Evolutionary conservation across 495 filamentous ascomycete species (phyloP), one percentile per base, ranked within the genome.

Genomic region (Hyaloscypha finlandica): DNA sequence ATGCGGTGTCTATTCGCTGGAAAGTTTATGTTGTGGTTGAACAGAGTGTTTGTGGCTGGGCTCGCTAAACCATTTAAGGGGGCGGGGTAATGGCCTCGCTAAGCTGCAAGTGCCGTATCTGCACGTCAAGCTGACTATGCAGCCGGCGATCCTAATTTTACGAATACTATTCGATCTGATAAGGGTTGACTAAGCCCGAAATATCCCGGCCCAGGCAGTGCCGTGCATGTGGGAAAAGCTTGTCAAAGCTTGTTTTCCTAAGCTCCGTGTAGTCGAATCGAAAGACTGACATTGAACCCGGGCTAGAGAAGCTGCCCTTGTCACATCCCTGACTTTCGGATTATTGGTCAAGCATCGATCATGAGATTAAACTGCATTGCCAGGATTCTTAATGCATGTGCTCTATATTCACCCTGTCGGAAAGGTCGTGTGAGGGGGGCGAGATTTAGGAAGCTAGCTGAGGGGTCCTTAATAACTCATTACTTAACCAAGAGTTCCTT

Each of bases 91-190:
- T 19, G 53, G 8, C 19, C 53, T 56, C 53, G 53, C 53, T 25
- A 56, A 56, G 20, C n/a, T 32, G 22, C 53, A 25, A n/a, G n/a
- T 6, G 30, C 8, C 53, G 20, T 25, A 29, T n/a, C 31, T 31
- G 53, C 53, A 56, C 6, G 53, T n/a, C 22, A n/a, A 6, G 53
- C 53, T 56, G 53, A 56, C 53, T 56, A 14, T 32, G 53, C 53
- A 56, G 20, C 22, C 2, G 53, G 22, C 4, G 42, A 16, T 48
- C 42, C 16, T 19, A 6, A 48, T 37, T 12, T 12, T 37, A 37
- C 0, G 12, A 1, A 37, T 8, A 16, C 42, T 48, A 19, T 4
- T 48, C 4, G 42, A 48, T 48, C 42, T 48, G 42, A 48, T 48
- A 48, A 48, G 1, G 1, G 9, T 12, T 25, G 8, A 56, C 22